These are phyloP conservation scores for Centrapalus pauciflorus DNA, from an alignment of 129 eudicot genomes.

Conservation along the genomic window DNA sequence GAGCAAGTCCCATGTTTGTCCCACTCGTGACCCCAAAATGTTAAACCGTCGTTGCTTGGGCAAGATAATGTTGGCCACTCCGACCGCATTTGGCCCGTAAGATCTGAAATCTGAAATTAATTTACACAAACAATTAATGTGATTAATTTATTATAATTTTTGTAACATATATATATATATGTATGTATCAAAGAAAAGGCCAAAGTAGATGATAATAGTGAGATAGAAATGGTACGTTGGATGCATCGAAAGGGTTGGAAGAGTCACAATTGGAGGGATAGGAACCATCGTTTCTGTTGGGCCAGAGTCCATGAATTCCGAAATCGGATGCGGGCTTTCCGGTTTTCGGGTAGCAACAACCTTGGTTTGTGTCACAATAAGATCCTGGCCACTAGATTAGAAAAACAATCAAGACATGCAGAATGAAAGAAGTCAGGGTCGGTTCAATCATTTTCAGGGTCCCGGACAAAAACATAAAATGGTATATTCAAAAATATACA, in stretches of 20 bases:
- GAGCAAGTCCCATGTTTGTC: constrained; percentile 85
- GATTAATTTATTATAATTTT: not conserved
- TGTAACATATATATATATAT: not conserved
- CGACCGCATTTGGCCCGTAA: constrained; percentile 36
- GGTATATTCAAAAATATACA: no score
- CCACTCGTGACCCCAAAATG: constrained; percentile 93
- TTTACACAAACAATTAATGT: not conserved
- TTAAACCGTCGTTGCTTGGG: constrained; percentile 55
- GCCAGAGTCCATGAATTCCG: constrained; percentile 90
- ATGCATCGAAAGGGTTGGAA: constrained; percentile 48
- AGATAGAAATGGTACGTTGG: constrained; percentile 50
- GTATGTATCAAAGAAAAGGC: not conserved
- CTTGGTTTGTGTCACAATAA: constrained; percentile 56
- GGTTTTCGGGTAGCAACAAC: constrained; percentile 69
- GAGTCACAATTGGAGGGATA: constrained; percentile 73
- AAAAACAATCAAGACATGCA: no score
- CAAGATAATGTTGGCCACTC: constrained; percentile 83
- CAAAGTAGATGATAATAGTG: not conserved
- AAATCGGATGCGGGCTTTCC: constrained; percentile 74
- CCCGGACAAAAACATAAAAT: no score
- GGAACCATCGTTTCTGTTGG: constrained; percentile 59
- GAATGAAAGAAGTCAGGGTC: no score
- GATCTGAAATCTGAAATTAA: constrained; percentile 56
- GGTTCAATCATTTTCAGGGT: no score
- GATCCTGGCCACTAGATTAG: constrained; percentile 88